phyloP scores from a whole-genome alignment of 169 alveolate species.

The Neospora caninum region DNA sequence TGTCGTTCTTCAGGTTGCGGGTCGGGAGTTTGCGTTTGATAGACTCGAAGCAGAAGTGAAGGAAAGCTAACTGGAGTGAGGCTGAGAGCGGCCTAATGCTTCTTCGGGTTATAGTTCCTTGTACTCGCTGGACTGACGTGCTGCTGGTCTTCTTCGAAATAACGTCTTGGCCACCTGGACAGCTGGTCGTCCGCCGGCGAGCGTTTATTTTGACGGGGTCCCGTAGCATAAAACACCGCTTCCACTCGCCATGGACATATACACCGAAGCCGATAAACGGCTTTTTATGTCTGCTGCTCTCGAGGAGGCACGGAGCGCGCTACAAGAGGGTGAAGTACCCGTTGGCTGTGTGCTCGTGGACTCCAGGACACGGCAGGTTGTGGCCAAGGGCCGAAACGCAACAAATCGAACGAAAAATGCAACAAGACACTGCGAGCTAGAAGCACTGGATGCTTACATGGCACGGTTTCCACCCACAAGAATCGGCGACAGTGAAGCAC shows the following conservation, averaged over 20 bases:
- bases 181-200: neutral
- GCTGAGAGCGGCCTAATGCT: neutral
- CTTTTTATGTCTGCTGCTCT: constrained; percentile 37
- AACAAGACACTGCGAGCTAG: constrained; percentile 66
- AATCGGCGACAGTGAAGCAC: neutral
- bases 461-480: neutral
- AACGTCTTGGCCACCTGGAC: neutral
- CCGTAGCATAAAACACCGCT: neutral
- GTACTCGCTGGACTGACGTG: neutral
- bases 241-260: neutral
- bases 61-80: neutral
- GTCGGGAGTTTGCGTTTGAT: constrained; percentile 16
- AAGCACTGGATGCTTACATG: constrained; percentile 36
- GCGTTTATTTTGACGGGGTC: neutral
- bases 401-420: constrained; percentile 67
- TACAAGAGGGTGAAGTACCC: constrained; percentile 67
- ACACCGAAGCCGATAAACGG: neutral
- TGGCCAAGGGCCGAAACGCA: constrained; percentile 49
- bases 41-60: constrained; percentile 37
- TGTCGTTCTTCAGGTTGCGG: constrained; percentile 17
- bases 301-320: constrained; percentile 43
- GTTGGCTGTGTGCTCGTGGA: constrained; percentile 69
- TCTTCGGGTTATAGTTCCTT: neutral
- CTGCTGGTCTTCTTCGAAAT: neutral
- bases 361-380: constrained; percentile 32